Base-by-base conservation (phyloP, 805 yeast species). In the Lipomyces spencermartinsiae region DNA sequence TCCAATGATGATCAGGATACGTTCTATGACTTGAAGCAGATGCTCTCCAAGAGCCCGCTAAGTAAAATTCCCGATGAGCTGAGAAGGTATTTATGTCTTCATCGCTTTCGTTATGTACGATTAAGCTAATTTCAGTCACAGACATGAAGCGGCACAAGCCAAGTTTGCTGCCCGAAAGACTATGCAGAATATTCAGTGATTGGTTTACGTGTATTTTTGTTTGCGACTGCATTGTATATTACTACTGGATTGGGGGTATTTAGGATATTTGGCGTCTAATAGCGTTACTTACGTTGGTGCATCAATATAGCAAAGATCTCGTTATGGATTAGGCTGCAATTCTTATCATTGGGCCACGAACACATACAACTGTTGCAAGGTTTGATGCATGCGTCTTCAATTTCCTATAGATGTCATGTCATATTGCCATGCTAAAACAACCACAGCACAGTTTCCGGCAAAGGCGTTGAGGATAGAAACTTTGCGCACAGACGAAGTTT, bases 1-100 rank as follows among this genome's bases (percentile, higher is more conserved):
- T 86, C 85, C 64, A 83, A 83, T 12, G 83, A 83, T 3, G 93
- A 90, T 73, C 80, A 79, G 61, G 77, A 79, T 14, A 84, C 80
- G 1, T 82, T 89, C 63, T 77, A 78, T 63, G 88, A 84, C 70
- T 77, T 88, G 74, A 81, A 82, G 75, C 80, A 80, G 70, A 83
- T 86, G 78, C 78, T 89, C 62, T 73, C 76, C n/a, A 78, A 78
- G 65, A 80, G 84, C 60, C 76, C 79, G 1, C 72, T 74, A 25
- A 81, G 83, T 67, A 75, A 74, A 61, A 75, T 82, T 49, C 83
- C 85, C 3, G 80, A 78, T 7, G 86, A 83, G 73, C 74, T 84
- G 58, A 34, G 68, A 64, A 37, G 71, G 71, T 63, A 56, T 19
- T 25, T 53, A 22, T 53, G 58, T 65, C 33, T 37, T 14, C n/a